Percentiles rank a stretch among this genome's conserved stretches.
Conservation (phyloP, 495 filamentous ascomycete species). For the Bacidia gigantensis region DNA sequence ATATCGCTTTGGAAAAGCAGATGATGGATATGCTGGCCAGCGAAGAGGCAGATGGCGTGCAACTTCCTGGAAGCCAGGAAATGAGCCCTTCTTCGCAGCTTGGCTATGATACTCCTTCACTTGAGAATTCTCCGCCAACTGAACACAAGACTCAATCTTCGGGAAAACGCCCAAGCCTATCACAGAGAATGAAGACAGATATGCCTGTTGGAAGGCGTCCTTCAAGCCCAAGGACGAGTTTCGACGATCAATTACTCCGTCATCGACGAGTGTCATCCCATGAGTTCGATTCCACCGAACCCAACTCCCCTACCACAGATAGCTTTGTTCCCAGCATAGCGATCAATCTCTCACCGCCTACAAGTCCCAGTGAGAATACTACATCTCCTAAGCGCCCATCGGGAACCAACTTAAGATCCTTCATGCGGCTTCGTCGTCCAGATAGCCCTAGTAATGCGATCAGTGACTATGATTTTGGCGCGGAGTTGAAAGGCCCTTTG, state of each 20-base stretch:
- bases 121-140: background rate
- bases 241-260: constrained; percentile 14
- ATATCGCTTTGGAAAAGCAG: constrained; percentile 49
- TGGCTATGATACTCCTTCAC: background rate
- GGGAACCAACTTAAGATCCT: constrained; percentile 30
- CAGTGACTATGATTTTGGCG: constrained; percentile 12
- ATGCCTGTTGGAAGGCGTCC: background rate
- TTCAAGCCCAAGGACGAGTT: constrained; percentile 7
- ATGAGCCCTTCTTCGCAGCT: background rate
- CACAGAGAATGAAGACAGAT: constrained; percentile 10
- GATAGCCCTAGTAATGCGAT: constrained; percentile 20
- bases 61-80: constrained; percentile 12
- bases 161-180: constrained; percentile 6
- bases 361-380: constrained; percentile 39
- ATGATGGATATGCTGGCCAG: constrained; percentile 50
- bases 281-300: constrained; percentile 33
- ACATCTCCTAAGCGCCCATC: constrained; percentile 38
- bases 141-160: background rate
- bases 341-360: constrained; percentile 39
- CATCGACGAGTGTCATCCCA: constrained; percentile 33
- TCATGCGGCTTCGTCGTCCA: constrained; percentile 30
- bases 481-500: background rate
- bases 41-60: constrained; percentile 29
- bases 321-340: constrained; percentile 44
- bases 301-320: constrained; percentile 32